phyloP scores from a whole-genome alignment of 345 rosid genomes.

The Acer saccharum region DNA sequence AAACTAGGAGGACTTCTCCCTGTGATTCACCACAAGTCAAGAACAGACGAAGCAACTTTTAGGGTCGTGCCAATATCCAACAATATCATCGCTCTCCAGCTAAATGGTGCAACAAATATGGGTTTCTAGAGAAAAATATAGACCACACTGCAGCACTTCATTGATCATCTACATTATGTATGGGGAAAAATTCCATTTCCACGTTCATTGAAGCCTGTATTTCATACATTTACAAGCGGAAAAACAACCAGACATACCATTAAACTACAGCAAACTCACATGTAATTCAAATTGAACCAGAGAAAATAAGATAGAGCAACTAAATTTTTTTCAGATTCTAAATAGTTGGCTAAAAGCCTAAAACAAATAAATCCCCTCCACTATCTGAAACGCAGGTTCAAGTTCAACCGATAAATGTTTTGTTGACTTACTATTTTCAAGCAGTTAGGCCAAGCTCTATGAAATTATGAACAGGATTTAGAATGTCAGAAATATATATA shows the following conservation, averaged over 20 bases:
- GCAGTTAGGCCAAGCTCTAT: constrained; percentile 17
- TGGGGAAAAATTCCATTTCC: not conserved
- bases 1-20: not conserved
- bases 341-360: not conserved
- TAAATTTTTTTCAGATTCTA: constrained; percentile 12
- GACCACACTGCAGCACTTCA: not conserved
- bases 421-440: not conserved
- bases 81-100: not conserved
- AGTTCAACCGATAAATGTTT: constrained; percentile 15
- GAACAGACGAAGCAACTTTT: not conserved
- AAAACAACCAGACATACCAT: not conserved
- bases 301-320: constrained; percentile 5
- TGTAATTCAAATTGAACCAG: constrained; percentile 2
- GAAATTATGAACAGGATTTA: constrained; percentile 12
- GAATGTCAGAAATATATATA: constrained; percentile 1
- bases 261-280: constrained; percentile 14
- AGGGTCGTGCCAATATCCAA: not conserved
- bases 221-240: constrained; percentile 1
- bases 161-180: not conserved
- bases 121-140: not conserved
- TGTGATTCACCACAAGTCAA: not conserved
- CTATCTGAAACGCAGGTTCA: too few species aligned
- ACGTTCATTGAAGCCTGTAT: not conserved
- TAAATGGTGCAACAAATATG: not conserved
- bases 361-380: not conserved